phyloP scores from a whole-genome alignment of 225 moss, liverwort and hornwort genomes.

The Physcomitrium patens region DNA sequence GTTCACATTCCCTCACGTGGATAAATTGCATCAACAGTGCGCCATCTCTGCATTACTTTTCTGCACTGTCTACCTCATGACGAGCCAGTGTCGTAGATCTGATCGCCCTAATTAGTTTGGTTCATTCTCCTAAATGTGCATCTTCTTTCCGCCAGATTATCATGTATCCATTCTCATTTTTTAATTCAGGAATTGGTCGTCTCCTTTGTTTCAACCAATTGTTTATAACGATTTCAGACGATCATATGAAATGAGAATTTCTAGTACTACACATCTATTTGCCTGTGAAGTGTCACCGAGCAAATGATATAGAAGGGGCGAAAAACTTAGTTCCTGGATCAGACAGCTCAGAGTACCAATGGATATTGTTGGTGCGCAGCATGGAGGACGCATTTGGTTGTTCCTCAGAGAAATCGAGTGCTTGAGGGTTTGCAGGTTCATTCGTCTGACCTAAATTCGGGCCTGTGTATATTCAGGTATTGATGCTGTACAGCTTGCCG shows the following conservation, averaged over 20 bases:
- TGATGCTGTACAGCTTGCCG: constrained; percentile 82
- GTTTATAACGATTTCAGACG: constrained; percentile 1
- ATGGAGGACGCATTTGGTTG: not conserved
- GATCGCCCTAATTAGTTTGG: constrained; percentile 20
- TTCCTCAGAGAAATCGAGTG: not conserved
- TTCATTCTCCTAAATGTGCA: not conserved
- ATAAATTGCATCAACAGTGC: not conserved
- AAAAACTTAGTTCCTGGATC: constrained; percentile 12
- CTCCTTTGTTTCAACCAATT: constrained; percentile 15
- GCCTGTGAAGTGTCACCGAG: no score
- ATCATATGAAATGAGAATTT: not conserved
- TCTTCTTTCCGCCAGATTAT: constrained; percentile 11
- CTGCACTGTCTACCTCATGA: not conserved
- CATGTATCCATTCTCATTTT: constrained; percentile 1
- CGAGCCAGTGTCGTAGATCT: constrained; percentile 20
- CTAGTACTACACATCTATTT: no score
- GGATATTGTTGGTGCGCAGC: no score
- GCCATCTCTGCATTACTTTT: not conserved
- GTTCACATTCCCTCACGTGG: not conserved
- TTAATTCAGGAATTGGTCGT: not conserved
- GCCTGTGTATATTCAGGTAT: constrained; percentile 57
- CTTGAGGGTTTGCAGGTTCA: not conserved
- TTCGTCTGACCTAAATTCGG: constrained; percentile 10
- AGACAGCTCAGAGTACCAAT: constrained; percentile 11
- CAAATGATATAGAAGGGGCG: not conserved